Base-by-base conservation (phyloP, 2,329 filamentous ascomycete genomes). In the Scedosporium boydii region DNA sequence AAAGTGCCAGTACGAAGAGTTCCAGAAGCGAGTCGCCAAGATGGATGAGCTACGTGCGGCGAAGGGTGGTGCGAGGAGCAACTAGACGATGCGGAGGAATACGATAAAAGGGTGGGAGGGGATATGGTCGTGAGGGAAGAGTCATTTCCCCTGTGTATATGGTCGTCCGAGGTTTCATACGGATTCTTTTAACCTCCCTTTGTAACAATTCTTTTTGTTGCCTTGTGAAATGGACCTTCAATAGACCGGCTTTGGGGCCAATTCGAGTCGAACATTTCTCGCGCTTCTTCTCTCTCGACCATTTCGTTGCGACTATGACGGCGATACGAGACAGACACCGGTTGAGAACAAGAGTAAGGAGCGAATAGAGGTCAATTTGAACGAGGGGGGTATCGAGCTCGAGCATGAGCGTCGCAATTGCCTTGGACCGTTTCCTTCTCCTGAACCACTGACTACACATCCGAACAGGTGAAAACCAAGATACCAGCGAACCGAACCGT, bases 1-100 rank as follows among this genome's bases (percentile, higher is more conserved):
- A 76, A 98, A 98, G 77, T 99, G 95, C 85, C 95, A 99, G 74
- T 99, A 99, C 78, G 90, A 90, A 67, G 95, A 98, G 76, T 99
- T 99, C 83, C 96, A 96, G 87, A 91, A 93, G 84, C 87, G 95
- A 64, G 95, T 99, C 67, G 91, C 89, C 73, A 98, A 96, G 87
- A 99, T 99, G 95, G 87, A 98, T 71, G 93, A 99, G 81, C 79
- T 99, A 73, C 85, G 92, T 73, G 93, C 86, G 68, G 87, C 90
- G 64, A 96, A 96, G 84, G 86, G 79, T 64, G 92, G 91, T 65
- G 87, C 84, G 71, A 86, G 93, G 76, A 96, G 90, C 82, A 97
- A 96, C 78, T 96, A 76, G 75, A 68, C 53, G 60, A 38, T 5
- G 9, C 5, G 44, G 18, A 9, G n/a, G 29, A 21, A 18, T 16